phyloP scores from a whole-genome alignment of 768 basidiomycete species.

The Auricularia sp. region DNA sequence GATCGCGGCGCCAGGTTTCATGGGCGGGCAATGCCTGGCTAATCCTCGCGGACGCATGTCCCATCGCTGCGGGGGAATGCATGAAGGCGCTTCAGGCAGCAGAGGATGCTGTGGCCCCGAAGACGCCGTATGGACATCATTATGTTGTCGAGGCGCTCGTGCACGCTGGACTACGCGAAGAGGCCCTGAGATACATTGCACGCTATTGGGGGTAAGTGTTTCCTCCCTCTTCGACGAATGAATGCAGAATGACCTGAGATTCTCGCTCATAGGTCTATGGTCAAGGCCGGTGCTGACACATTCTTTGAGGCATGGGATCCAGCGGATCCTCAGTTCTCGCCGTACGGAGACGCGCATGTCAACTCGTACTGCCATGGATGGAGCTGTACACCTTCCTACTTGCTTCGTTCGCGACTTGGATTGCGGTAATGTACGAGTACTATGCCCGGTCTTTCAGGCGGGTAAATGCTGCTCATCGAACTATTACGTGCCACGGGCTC shows the following conservation, averaged over 20 bases:
- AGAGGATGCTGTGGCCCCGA: background rate
- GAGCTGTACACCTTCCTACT: slow-evolving; percentile 1
- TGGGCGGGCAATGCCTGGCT: background rate
- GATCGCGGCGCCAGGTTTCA: background rate
- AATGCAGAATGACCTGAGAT: too few species aligned
- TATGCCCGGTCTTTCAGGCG: too few species aligned
- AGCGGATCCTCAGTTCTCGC: background rate
- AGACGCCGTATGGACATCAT: background rate
- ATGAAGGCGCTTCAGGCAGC: background rate
- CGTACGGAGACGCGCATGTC: background rate
- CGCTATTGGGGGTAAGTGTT: background rate
- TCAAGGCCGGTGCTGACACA: background rate
- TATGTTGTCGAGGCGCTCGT: background rate
- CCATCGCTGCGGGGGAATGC: background rate
- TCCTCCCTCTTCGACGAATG: too few species aligned
- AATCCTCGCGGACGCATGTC: background rate
- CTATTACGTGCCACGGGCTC: too few species aligned
- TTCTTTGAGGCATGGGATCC: slow-evolving; percentile 4
- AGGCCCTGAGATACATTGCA: background rate
- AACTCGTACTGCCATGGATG: slow-evolving; percentile 4
- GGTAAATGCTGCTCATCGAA: too few species aligned
- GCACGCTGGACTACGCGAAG: background rate
- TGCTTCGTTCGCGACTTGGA: background rate
- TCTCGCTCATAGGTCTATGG: background rate
- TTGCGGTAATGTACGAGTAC: too few species aligned